Evolutionary conservation across 805 yeast species (phyloP), one percentile per base, ranked within the genome.

Genomic region (Starmerella khaoyaiensis): DNA sequence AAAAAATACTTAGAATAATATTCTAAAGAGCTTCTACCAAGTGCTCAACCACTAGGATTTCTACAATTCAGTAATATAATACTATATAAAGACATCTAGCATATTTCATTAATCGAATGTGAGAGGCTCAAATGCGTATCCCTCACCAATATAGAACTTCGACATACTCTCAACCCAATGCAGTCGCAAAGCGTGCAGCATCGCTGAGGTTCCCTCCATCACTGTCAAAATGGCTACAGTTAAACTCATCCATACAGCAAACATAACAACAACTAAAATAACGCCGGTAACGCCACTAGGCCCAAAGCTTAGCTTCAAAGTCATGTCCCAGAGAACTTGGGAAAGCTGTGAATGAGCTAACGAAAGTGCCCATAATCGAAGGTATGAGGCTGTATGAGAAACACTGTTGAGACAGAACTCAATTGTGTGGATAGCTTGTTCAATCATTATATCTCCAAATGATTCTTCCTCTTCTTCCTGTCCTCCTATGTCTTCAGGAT

Each of bases 121-220:
- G 56, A 83, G 90, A n/a, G 98, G 97, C 47, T 71, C 76, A 56
- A 81, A 90, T 5, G 86, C 74, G 48, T 74, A 67, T 43, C 99
- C 99, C 59, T 87, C 97, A 58, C 99, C 99, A 55, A 80, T 90
- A 54, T 86, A 90, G 63, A 79, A 93, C 65, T 90, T 90, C 45
- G 95, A 83, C 99, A 90, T 90, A 20, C 95, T 78, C 64, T 90
- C 99, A 45, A 90, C 98, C 99, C 99, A 90, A 59, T 90, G 98
- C 55, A 90, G 71, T 68, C 99, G 81, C 55, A 90, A 70, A n/a
- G 96, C 79, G 62, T 90, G 99, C 55, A 90, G 71, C 98, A 90
- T 90, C 24, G 98, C 98, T 19, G 96, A 83, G 0, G 99, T 90
- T 41, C 98, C 99, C 62, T 90, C 99, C 99, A 90, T 90, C 36